Percentiles rank a stretch among this genome's conserved stretches.
Evolutionary conservation across 1,284 basidiomycete genomes (phyloP).

Genomic region (Cutaneotrichosporon cyanovorans): DNA sequence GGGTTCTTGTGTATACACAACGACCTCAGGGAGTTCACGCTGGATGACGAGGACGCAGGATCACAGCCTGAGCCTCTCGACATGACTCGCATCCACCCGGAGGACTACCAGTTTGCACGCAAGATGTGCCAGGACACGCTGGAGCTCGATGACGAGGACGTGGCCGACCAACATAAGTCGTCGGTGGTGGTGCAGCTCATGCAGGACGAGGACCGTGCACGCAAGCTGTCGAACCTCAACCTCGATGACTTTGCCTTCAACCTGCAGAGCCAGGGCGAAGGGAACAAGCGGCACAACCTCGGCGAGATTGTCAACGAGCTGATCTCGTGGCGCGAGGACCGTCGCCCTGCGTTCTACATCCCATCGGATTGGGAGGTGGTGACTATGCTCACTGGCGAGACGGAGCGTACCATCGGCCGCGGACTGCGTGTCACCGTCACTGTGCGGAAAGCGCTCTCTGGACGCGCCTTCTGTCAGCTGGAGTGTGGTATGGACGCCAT

Average conservation of each 20-base stretch:
- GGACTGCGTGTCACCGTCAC: conserved; percentile 84
- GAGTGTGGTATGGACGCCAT: conserved; percentile 89
- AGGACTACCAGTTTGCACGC: conserved; percentile 94
- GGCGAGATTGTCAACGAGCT: conserved; percentile 85
- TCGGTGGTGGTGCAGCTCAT: conserved; percentile 75
- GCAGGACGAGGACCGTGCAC: conserved; percentile 68
- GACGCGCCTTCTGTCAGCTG: conserved; percentile 48
- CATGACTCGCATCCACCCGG: conserved; percentile 91
- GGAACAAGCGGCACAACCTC: conserved; percentile 79
- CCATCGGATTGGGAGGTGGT: conserved; percentile 74
- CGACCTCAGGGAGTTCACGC: conserved; percentile 54
- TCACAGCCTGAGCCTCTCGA: conserved; percentile 80
- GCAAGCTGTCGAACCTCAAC: conserved; percentile 83
- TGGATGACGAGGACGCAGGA: conserved; percentile 53
- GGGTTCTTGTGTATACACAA: conserved; percentile 81
- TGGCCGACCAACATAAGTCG: conserved; percentile 81
- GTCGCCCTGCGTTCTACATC: conserved; percentile 60
- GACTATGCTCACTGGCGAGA: conserved; percentile 94
- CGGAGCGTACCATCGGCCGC: conserved; percentile 63
- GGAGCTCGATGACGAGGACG: conserved; percentile 90
- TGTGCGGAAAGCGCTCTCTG: conserved; percentile 28
- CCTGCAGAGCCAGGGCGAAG: conserved; percentile 63
- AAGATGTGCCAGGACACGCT: conserved; percentile 98
- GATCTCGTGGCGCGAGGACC: conserved; percentile 75
- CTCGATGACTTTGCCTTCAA: conserved; percentile 95